phyloP scores from a whole-genome alignment of 495 filamentous ascomycete species.

The Aspergillus nidulans region DNA sequence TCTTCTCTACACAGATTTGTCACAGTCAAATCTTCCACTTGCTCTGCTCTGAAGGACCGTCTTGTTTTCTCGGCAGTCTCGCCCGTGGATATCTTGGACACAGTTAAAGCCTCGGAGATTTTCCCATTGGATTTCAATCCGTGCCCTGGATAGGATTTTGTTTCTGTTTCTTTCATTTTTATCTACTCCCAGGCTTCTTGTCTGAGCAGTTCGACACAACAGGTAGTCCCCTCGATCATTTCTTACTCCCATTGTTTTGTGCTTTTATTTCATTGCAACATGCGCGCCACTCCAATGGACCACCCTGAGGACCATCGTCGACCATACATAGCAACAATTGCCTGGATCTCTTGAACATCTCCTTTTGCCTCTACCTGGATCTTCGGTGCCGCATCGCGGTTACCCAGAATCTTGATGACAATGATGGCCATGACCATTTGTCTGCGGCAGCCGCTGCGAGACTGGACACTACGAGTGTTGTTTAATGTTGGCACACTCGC shows the following conservation, averaged over 20 bases:
- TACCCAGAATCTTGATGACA: slow-evolving; percentile 24
- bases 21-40: slow-evolving; percentile 22
- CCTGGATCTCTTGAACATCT: slow-evolving; percentile 13
- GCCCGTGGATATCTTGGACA: slow-evolving; percentile 20
- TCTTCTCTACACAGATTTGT: slow-evolving; percentile 15
- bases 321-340: background rate
- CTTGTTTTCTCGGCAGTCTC: slow-evolving; percentile 21
- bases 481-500: slow-evolving; percentile 44
- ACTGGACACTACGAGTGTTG: slow-evolving; percentile 42
- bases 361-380: slow-evolving; percentile 12
- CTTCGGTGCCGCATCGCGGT: slow-evolving; percentile 21
- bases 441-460: slow-evolving; percentile 34
- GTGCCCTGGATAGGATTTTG: slow-evolving; percentile 40
- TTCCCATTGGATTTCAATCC: slow-evolving; percentile 34
- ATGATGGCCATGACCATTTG: slow-evolving; percentile 20
- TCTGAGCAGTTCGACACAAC: slow-evolving; percentile 33
- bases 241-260: slow-evolving; percentile 20
- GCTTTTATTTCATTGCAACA: slow-evolving; percentile 8
- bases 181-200: slow-evolving; percentile 31
- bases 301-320: slow-evolving; percentile 15
- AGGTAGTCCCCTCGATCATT: slow-evolving; percentile 45
- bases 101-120: slow-evolving; percentile 5
- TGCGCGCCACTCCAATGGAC: slow-evolving; percentile 19
- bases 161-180: slow-evolving; percentile 23
- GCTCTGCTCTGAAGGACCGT: slow-evolving; percentile 5